A percentile compares a stretch with the other conserved stretches of the same genome.
These are phyloP conservation scores for Inonotus obliquus DNA, from an alignment of 1,284 basidiomycete genomes.

Conservation along the genomic window DNA sequence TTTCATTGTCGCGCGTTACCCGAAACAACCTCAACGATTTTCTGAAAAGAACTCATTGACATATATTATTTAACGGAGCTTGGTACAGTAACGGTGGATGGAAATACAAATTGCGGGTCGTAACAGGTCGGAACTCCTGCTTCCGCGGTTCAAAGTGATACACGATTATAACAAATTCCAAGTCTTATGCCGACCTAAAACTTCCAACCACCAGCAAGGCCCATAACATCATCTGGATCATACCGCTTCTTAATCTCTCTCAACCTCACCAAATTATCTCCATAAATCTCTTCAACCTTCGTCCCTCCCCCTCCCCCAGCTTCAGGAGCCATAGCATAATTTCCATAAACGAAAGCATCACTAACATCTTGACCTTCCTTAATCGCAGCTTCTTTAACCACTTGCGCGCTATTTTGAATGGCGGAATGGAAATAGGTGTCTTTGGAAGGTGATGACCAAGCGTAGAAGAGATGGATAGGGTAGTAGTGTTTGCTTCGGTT, in stretches of 20 bases:
- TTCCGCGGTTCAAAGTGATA: too few relatives aligned
- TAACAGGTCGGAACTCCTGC: too few relatives aligned
- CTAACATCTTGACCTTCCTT: constrained; percentile 40
- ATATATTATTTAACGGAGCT: too few relatives aligned
- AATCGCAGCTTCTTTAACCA: constrained; percentile 34
- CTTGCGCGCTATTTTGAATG: constrained; percentile 33
- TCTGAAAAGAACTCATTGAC: too few relatives aligned
- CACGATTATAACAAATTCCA: too few relatives aligned
- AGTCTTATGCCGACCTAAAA: too few relatives aligned
- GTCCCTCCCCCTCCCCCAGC: too few relatives aligned
- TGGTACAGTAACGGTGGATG: too few relatives aligned
- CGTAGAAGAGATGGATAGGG: constrained; percentile 46
- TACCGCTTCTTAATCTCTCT: constrained; percentile 18
- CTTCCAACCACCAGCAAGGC: constrained; percentile 25
- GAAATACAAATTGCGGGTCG: too few relatives aligned
- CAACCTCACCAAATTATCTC: constrained; percentile 20
- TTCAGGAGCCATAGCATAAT: constrained; percentile 50
- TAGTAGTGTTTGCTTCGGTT: constrained; percentile 34
- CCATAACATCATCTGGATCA: constrained; percentile 25
- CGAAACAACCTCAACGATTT: too few relatives aligned
- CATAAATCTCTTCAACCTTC: constrained; percentile 39
- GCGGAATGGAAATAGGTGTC: constrained; percentile 40
- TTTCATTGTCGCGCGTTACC: too few relatives aligned
- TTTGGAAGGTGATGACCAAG: constrained; percentile 33
- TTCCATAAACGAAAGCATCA: constrained; percentile 42